Conservation (phyloP, 805 yeast genomes). For the Grigorovia humatica region DNA sequence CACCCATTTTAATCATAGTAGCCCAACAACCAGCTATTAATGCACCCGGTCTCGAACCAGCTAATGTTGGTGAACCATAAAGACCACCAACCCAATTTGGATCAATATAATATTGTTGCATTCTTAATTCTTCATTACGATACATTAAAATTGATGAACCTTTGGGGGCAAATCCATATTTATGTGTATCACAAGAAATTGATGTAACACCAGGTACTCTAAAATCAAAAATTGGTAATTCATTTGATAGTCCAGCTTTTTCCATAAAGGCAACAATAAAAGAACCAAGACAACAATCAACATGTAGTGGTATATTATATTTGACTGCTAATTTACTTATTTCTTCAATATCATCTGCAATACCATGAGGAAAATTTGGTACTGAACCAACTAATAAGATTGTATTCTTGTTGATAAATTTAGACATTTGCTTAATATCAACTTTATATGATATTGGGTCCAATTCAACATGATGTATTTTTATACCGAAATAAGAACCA, state of each 20-base stretch:
- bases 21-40: slow-evolving; percentile 98
- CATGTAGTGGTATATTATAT: slow-evolving; percentile 78
- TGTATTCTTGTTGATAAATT: slow-evolving; percentile 67
- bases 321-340: slow-evolving; percentile 51
- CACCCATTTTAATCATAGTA: slow-evolving; percentile 72
- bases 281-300: slow-evolving; percentile 93
- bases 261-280: slow-evolving; percentile 75
- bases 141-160: slow-evolving; percentile 93
- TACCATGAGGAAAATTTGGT: slow-evolving; percentile 95
- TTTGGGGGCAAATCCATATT: slow-evolving; percentile 96
- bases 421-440: slow-evolving; percentile 48
- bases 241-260: slow-evolving; percentile 39
- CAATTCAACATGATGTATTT: slow-evolving; percentile 66
- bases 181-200: slow-evolving; percentile 98
- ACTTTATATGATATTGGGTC: slow-evolving; percentile 61
- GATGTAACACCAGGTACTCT: slow-evolving; percentile 89
- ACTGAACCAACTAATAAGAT: slow-evolving; percentile 86
- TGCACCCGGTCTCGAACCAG: slow-evolving; percentile 97
- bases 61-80: slow-evolving; percentile 92
- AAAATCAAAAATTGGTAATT: slow-evolving; percentile 58
- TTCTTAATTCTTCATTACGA: slow-evolving; percentile 53
- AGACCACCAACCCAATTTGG: slow-evolving; percentile 91
- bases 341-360: slow-evolving; percentile 76
- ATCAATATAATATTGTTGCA: slow-evolving; percentile 72
- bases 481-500: slow-evolving; percentile 80